Evolutionary conservation across 495 filamentous ascomycete species (phyloP).

Genomic region (Lasiosphaeriaceae sp.): DNA sequence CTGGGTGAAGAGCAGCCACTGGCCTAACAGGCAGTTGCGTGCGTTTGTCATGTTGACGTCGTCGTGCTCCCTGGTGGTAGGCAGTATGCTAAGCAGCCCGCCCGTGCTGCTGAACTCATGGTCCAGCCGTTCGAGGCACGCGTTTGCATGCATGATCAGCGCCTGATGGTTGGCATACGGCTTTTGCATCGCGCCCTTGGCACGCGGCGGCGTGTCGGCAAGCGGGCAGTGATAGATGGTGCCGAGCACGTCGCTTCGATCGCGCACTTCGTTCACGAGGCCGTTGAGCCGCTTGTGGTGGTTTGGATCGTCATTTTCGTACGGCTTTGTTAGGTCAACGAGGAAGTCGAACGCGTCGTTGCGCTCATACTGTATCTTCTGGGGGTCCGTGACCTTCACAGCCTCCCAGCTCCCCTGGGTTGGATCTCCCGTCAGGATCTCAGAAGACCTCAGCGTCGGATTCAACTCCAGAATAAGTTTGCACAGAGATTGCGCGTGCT

Average conservation of each 20-base stretch:
- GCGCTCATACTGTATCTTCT: conserved; percentile 16
- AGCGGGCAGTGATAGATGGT: conserved; percentile 42
- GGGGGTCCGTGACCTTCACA: conserved; percentile 5
- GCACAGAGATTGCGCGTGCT: conserved; percentile 51
- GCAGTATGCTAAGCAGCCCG: conserved; percentile 46
- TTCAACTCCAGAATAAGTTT: conserved; percentile 44
- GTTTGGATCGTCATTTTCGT: conserved; percentile 40
- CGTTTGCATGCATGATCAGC: conserved; percentile 50
- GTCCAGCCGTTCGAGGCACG: conserved; percentile 50
- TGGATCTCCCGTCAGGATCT: conserved; percentile 20
- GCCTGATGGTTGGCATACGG: conserved; percentile 45
- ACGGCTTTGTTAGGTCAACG: conserved; percentile 38
- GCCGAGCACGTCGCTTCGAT: conserved; percentile 34
- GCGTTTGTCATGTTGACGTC: conserved; percentile 27
- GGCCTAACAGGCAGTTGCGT: conserved; percentile 43
- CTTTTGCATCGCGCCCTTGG: conserved; percentile 11
- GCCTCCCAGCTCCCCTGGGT: not conserved
- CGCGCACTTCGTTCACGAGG: conserved; percentile 42
- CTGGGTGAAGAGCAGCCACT: conserved; percentile 46
- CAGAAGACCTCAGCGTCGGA: conserved; percentile 23
- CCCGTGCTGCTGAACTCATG: conserved; percentile 50
- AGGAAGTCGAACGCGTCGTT: conserved; percentile 50
- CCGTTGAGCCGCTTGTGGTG: conserved; percentile 43
- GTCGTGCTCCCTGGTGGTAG: conserved; percentile 29
- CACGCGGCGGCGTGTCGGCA: conserved; percentile 17